phyloP scores from a whole-genome alignment of 768 basidiomycete genomes.

The Coprinopsis marcescibilis region DNA sequence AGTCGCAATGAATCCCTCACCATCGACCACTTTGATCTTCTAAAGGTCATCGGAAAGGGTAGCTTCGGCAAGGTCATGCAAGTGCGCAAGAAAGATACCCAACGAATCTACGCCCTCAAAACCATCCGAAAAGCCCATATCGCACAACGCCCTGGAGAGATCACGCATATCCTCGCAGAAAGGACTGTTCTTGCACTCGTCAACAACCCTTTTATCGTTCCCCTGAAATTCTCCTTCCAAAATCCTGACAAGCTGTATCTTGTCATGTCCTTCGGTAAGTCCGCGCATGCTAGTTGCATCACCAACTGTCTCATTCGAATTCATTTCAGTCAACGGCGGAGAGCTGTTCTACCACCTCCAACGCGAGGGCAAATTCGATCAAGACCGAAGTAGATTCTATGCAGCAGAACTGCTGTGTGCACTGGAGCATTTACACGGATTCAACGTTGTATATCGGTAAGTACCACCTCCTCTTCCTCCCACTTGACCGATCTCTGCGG shows the following conservation, averaged over 20 bases:
- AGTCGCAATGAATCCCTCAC: conserved; percentile 77
- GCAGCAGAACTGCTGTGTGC: conserved; percentile 96
- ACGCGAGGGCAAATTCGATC: conserved; percentile 93
- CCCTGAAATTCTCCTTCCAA: conserved; percentile 98
- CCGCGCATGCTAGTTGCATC: background rate
- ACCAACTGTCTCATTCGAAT: background rate
- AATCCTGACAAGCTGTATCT: conserved; percentile 95
- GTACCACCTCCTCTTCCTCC: conserved; percentile 14
- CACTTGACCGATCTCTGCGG: conserved; percentile 1
- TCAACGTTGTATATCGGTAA: conserved; percentile 97
- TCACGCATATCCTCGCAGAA: conserved; percentile 96
- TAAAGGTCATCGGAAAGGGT: conserved; percentile 98
- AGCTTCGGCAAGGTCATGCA: conserved; percentile 99
- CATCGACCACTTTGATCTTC: conserved; percentile 95
- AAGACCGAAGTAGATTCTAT: conserved; percentile 90
- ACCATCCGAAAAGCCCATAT: conserved; percentile 98
- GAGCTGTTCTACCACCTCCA: conserved; percentile 98
- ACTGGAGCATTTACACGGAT: conserved; percentile 91
- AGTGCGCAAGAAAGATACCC: conserved; percentile 97
- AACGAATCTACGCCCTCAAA: conserved; percentile 96
- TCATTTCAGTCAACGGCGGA: conserved; percentile 78
- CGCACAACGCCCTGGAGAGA: conserved; percentile 92
- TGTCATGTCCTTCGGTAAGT: conserved; percentile 87
- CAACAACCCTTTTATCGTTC: conserved; percentile 98
- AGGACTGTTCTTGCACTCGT: conserved; percentile 94